Evolutionary conservation across 1,284 basidiomycete species (phyloP), one percentile per base, ranked within the genome.

Genomic region (Phenoliferia sp.): DNA sequence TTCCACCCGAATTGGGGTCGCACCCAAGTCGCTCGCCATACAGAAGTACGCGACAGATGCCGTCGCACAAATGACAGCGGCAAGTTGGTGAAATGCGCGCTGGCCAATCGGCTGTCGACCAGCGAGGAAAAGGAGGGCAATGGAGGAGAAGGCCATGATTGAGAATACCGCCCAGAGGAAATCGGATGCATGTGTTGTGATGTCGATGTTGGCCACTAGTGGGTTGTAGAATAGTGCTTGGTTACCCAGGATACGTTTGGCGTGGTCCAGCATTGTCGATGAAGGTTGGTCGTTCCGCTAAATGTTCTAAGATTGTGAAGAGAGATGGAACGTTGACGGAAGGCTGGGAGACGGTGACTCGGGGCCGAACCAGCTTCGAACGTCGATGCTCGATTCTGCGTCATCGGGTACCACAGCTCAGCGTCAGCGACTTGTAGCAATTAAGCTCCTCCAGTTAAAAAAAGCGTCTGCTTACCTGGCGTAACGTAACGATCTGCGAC

Each of bases 1-100:
- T 75, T 85, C 83, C 63, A 83, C 81, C 3, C 62, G 66, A 68
- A 85, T 77, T 59, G 83, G 80, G 4, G 85, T 82, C 61, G 78
- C 80, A 34, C 86, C 86, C 63, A 87, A 80, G 76, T 87, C 81
- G 15, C 84, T 84, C 0, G 86, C 86, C 83, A 86, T 84, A 32
- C 81, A 79, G 77, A 85, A 86, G 79, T 81, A 80, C 31, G 81
- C 77, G 56, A 77, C 68, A 50, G 74, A 77, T 32, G 78, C 78
- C n/a, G 78, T 79, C 48, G 70, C 66, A 32, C 59, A 60, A 35
- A 69, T 62, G 3, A 64, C 67, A 19, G 61, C 61, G 17, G 60
- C 62, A 35, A 85, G 74, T 62, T 84, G 81, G 74, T 85, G 83
- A 79, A 84, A 81, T 19, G 83, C 76, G 31, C 82, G 78, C 34